Conservation (phyloP, 2,329 filamentous ascomycete genomes). For the Aspergillus terreus region DNA sequence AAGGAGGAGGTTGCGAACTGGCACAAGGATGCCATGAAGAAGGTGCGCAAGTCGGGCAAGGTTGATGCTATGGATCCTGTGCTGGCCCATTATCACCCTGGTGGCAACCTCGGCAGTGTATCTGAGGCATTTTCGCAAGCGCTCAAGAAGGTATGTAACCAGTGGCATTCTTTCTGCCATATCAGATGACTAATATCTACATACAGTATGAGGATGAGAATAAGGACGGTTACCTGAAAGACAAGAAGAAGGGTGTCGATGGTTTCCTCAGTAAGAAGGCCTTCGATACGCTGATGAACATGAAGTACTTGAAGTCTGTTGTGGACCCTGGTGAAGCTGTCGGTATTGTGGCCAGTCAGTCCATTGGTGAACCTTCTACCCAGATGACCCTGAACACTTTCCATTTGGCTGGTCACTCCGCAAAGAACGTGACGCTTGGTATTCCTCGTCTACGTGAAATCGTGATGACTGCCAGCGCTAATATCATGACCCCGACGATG, state of each 20-base stretch:
- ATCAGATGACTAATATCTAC: slow-evolving; percentile 14
- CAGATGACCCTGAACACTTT: slow-evolving; percentile 99
- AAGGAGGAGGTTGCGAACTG: slow-evolving; percentile 63
- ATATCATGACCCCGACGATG: slow-evolving; percentile 76
- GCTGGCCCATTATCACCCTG: slow-evolving; percentile 68
- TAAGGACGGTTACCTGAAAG: slow-evolving; percentile 55
- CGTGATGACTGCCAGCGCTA: slow-evolving; percentile 89
- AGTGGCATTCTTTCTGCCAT: not conserved
- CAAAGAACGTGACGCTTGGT: slow-evolving; percentile 98
- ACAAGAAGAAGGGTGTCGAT: slow-evolving; percentile 52
- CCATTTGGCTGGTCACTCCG: slow-evolving; percentile 96
- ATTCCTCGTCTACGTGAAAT: slow-evolving; percentile 97
- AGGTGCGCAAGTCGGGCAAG: slow-evolving; percentile 68
- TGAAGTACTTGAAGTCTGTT: slow-evolving; percentile 88
- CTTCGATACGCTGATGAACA: slow-evolving; percentile 78
- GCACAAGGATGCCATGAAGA: slow-evolving; percentile 70
- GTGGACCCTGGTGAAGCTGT: slow-evolving; percentile 96
- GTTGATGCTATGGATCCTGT: slow-evolving; percentile 71
- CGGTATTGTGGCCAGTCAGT: slow-evolving; percentile 94
- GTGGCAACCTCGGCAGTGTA: slow-evolving; percentile 75
- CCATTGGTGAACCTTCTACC: slow-evolving; percentile 92
- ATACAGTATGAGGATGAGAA: slow-evolving; percentile 72
- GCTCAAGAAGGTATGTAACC: slow-evolving; percentile 54
- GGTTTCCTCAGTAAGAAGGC: slow-evolving; percentile 60
- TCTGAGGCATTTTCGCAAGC: slow-evolving; percentile 79